Base-by-base conservation (phyloP, 305 asterid species). In the Solanum hybrid region DNA sequence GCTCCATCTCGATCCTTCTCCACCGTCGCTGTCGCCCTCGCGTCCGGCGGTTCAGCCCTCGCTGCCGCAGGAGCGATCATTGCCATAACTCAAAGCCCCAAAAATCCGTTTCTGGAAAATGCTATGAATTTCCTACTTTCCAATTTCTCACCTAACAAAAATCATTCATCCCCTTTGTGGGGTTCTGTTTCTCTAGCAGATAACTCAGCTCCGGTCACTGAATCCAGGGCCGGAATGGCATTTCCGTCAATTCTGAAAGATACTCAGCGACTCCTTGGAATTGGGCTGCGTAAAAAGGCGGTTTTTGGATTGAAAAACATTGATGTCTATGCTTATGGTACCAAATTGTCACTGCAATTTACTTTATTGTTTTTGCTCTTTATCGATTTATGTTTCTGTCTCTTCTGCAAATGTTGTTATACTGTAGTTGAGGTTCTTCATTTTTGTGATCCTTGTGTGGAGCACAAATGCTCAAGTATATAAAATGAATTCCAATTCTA, bases 271-370 rank as follows among this genome's bases (percentile, higher is more conserved):
- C 98, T 97, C 66, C 98, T 97, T 37, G 99, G 99, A 78, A 90
- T 95, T 88, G 99, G 99, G 71, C 77, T 95, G 73, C 91, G 98
- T 91, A 91, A 92, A 87, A 96, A 95, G 91, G 94, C 97, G 10
- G 64, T 96, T 42, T 91, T 97, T 85, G 99, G 99, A 86, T 91
- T 97, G 95, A 96, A 97, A 86, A 95, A 97, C 92, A 94, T 97
- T 37, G 98, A 96, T 87, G 98, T 96, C 88, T 97, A 97, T 85
- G 98, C 99, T 91, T 97, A 93, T 90, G 99, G 99, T 96, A 94
- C 90, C 35, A 17, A 86, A 78, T 93, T 90, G 11, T 42, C 69
- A 27, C 72, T 81, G 9, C 71, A 42, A 9, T 22, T 60, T 60
- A 20, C 26, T 60, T 20, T 0, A 60, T 22, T 86, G 77, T 3